Base-by-base conservation (phyloP, 148 eudicot genomes). In the Cornus suecica region DNA sequence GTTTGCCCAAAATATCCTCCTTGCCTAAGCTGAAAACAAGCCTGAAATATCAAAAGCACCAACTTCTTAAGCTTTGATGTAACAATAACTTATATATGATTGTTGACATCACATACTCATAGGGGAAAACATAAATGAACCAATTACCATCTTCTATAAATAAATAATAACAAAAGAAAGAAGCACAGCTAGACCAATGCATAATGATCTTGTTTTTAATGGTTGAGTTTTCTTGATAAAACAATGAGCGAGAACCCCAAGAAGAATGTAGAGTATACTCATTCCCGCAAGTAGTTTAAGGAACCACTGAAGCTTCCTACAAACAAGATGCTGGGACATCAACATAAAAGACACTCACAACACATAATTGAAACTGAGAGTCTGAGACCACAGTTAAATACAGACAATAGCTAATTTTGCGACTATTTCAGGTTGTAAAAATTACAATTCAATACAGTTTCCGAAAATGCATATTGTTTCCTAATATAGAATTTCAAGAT, bases 1-100 rank as follows among this genome's bases (percentile, higher is more conserved):
- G 97, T 74, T 74, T 92, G 67, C 97, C 97, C 88, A 94, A 79
- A 28, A 92, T 87, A 84, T 94, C 98, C 83, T 94, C 97, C 86
- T 87, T 92, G 72, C 92, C 94, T 25, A 76, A 61, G 84, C 84
- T 84, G 84, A 94, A 94, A 71, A 88, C 91, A 28, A 94, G 87
- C 90, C 98, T 94, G 88, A 73, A 85, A 78, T 60, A 77, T 78
- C 66, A 65, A 65, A 29, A 72, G 67, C 24, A 77, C 10, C 65
- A 61, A 18, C 23, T 14, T 15, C 15, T 76, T 23, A 63, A 58
- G 72, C 81, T 65, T 65, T 27, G 28, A 26, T 56, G 63, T 34
- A 65, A 72, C 15, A 64, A 71, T 13, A 42, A 24, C 10, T 48
- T 10, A 2, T 29, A 26, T 54, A 27, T 42, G 62, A 20, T 58